Evolutionary conservation across 106 monocot genomes (phyloP).

Genomic region (Hemerocallis citrina): DNA sequence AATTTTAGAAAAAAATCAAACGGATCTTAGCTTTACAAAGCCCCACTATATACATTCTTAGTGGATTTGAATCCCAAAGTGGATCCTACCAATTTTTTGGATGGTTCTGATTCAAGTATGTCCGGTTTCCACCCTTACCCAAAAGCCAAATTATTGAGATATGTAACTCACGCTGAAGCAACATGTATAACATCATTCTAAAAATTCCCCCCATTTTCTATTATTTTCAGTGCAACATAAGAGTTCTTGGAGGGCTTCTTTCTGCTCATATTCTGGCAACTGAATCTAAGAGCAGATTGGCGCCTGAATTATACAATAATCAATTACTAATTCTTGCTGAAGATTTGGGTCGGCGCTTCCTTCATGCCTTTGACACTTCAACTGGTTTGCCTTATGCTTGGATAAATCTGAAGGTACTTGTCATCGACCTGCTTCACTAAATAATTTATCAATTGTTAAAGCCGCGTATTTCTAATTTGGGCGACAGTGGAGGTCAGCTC

Average conservation of each 20-base stretch:
- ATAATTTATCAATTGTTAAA: neutral
- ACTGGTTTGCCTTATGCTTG: slow-evolving; percentile 93
- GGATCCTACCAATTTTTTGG: too few relatives aligned
- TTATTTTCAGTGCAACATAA: slow-evolving; percentile 84
- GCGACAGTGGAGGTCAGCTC: neutral
- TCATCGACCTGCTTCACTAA: neutral
- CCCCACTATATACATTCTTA: too few relatives aligned
- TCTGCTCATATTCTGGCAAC: slow-evolving; percentile 93
- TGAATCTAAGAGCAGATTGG: slow-evolving; percentile 56
- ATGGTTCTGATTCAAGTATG: neutral
- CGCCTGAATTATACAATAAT: slow-evolving; percentile 50
- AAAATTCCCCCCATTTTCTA: slow-evolving; percentile 18
- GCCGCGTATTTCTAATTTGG: neutral
- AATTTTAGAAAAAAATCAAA: too few relatives aligned
- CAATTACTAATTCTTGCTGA: slow-evolving; percentile 66
- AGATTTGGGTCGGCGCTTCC: slow-evolving; percentile 77
- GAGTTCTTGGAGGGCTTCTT: slow-evolving; percentile 95
- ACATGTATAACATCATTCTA: neutral
- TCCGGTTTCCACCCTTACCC: neutral
- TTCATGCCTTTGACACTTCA: slow-evolving; percentile 82
- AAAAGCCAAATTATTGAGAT: neutral
- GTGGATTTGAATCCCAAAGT: too few relatives aligned
- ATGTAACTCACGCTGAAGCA: neutral
- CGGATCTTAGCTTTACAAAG: too few relatives aligned
- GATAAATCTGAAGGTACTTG: slow-evolving; percentile 81